Base-by-base conservation (phyloP, 441 rosid species). In the Euphorbia corollata region DNA sequence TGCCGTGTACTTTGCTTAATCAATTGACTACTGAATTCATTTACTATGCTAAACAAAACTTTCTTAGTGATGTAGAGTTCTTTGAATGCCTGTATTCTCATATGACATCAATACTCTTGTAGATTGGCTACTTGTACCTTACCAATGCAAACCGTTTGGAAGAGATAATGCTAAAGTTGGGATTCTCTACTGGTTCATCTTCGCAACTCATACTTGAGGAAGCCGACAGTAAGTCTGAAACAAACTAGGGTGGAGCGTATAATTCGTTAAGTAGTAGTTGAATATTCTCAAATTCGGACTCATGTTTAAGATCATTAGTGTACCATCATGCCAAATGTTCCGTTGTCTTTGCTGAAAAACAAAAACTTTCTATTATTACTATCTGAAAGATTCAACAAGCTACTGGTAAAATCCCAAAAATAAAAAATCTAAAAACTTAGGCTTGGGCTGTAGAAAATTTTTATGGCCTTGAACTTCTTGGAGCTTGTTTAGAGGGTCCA, bases 111-210 rank as follows among this genome's bases (percentile, higher is more conserved):
- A 51, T 12, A 27, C 47, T 60, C 68, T 54, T 57, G 65, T 71
- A 89, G 97, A 76, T 87, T 72, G 97, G 98, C 43, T 83, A 83
- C 79, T 74, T 92, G 63, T 92, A 88, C 84, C 76, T 92, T 71
- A 77, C 92, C 64, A 79, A 87, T 63, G 82, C 68, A 36, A 81
- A 82, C 34, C 87, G 96, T 67, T 71, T 93, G 75, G 97, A 90
- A 67, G 90, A 90, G 71, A 74, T 88, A 54, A 90, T 88, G 98
- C 65, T 41, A 57, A 85, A 81, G 82, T 73, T 90, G 61, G 98
- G 98, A 77, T 90, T 93, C 69, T 81, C 90, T 7, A 77, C 81
- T 19, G 87, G 81, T 53, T 74, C 79, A 71, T 89, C 95, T 51
- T 41, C 78, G 8, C 77, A 81, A 68, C 63, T 72, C 71, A 61